Conservation (phyloP, 768 basidiomycete species). For the Sarcomyxa edulis region DNA sequence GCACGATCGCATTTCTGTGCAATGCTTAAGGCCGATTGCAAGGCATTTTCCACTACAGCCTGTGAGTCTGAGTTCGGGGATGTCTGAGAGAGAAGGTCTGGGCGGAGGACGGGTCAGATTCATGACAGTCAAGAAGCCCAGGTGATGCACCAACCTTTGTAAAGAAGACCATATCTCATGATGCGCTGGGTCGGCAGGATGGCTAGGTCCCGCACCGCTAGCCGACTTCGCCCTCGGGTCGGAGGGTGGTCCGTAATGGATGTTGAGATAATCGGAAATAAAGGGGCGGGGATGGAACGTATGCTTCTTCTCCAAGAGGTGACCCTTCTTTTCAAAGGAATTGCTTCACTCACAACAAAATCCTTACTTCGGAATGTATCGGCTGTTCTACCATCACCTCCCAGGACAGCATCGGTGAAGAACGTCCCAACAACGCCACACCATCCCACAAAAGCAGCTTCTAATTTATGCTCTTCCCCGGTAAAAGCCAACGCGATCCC, state of each 20-base stretch:
- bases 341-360: slow-evolving; percentile 1
- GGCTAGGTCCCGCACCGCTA: slow-evolving; percentile 48
- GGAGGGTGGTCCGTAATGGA: too few relatives aligned
- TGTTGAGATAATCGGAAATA: slow-evolving; percentile 2
- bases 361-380: neutral
- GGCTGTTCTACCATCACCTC: slow-evolving; percentile 7
- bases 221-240: slow-evolving; percentile 8
- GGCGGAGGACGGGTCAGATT: too few relatives aligned
- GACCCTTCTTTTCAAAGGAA: slow-evolving; percentile 14
- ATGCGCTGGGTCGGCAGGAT: slow-evolving; percentile 61
- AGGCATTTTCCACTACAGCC: slow-evolving; percentile 40
- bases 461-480: slow-evolving; percentile 43
- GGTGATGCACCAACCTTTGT: slow-evolving; percentile 38
- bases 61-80: slow-evolving; percentile 42
- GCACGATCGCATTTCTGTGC: slow-evolving; percentile 45
- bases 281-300: slow-evolving; percentile 5
- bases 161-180: slow-evolving; percentile 58
- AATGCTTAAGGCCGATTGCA: slow-evolving; percentile 39
- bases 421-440: slow-evolving; percentile 48
- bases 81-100: slow-evolving; percentile 34
- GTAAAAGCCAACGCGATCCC: slow-evolving; percentile 62
- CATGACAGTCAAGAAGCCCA: too few relatives aligned
- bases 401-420: slow-evolving; percentile 22
- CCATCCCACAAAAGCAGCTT: slow-evolving; percentile 55
- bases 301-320: slow-evolving; percentile 11